phyloP scores from a whole-genome alignment of 768 basidiomycete genomes.

The Cystofilobasidium macerans region DNA sequence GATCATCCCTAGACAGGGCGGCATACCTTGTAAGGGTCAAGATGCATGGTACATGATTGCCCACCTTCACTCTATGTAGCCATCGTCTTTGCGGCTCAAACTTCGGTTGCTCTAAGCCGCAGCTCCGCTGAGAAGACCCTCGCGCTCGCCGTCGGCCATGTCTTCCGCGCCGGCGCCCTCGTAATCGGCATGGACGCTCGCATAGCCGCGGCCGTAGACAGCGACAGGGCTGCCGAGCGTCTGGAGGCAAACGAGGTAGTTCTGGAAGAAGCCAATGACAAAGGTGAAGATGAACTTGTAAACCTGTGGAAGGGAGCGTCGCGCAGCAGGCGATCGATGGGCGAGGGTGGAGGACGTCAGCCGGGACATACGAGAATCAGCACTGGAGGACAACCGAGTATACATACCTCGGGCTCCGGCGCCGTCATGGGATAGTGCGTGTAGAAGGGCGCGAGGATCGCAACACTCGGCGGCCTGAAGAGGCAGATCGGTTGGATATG shows the following conservation, averaged over 20 bases:
- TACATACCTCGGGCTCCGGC: neutral
- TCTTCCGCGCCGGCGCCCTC: neutral
- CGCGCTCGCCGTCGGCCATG: neutral
- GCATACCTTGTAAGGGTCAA: too few relatives aligned
- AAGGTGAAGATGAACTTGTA: constrained; percentile 24
- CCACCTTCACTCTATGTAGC: too few relatives aligned
- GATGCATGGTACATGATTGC: too few relatives aligned
- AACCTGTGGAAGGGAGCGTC: neutral
- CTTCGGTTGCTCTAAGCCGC: too few relatives aligned
- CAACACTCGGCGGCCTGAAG: constrained; percentile 23
- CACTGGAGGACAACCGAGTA: neutral
- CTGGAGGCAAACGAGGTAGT: constrained; percentile 22
- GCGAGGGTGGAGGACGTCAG: too few relatives aligned
- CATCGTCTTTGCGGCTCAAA: too few relatives aligned
- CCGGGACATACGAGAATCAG: too few relatives aligned
- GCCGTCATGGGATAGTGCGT: constrained; percentile 11
- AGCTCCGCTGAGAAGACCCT: neutral
- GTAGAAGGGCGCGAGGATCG: constrained; percentile 26
- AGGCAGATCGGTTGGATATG: neutral
- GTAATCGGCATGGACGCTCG: neutral
- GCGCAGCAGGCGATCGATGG: neutral
- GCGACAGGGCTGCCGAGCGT: constrained; percentile 8
- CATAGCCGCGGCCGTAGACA: neutral
- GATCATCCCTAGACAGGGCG: too few relatives aligned
- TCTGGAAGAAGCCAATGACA: constrained; percentile 23